phyloP scores from a whole-genome alignment of 495 filamentous ascomycete species.

The Lophiostoma macrostomum region DNA sequence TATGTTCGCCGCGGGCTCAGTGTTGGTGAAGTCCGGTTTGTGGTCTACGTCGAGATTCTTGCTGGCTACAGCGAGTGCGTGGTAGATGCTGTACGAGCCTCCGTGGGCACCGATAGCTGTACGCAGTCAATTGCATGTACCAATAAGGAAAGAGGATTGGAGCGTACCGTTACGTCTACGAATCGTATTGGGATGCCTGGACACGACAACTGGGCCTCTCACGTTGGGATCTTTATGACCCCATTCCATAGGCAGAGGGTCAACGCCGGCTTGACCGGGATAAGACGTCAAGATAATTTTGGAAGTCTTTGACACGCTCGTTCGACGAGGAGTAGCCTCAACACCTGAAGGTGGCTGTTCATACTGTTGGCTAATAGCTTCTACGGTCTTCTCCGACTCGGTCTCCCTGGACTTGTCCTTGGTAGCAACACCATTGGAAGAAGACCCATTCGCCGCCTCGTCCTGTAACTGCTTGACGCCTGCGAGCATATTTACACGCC shows the following conservation, averaged over 20 bases:
- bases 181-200: conserved; percentile 69
- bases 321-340: conserved; percentile 28
- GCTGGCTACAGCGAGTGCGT: conserved; percentile 87
- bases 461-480: conserved; percentile 55
- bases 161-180: conserved; percentile 77
- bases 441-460: conserved; percentile 39
- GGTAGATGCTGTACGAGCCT: conserved; percentile 96
- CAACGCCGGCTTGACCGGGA: conserved; percentile 89
- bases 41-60: conserved; percentile 82
- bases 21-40: conserved; percentile 91
- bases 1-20: conserved; percentile 82
- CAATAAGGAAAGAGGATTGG: background rate
- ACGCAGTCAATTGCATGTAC: background rate
- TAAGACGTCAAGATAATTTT: conserved; percentile 84
- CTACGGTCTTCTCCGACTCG: conserved; percentile 27
- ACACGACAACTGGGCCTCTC: conserved; percentile 89
- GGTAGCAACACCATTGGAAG: conserved; percentile 15
- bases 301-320: conserved; percentile 47
- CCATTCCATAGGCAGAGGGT: conserved; percentile 86
- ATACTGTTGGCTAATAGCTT: conserved; percentile 31
- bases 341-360: conserved; percentile 22
- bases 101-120: conserved; percentile 76
- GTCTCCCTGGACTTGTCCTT: conserved; percentile 16
- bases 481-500: conserved; percentile 60
- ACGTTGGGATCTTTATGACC: conserved; percentile 68